These are phyloP conservation scores for Kluyveromyces starmeri DNA, from an alignment of 805 yeast genomes.

Conservation along the genomic window DNA sequence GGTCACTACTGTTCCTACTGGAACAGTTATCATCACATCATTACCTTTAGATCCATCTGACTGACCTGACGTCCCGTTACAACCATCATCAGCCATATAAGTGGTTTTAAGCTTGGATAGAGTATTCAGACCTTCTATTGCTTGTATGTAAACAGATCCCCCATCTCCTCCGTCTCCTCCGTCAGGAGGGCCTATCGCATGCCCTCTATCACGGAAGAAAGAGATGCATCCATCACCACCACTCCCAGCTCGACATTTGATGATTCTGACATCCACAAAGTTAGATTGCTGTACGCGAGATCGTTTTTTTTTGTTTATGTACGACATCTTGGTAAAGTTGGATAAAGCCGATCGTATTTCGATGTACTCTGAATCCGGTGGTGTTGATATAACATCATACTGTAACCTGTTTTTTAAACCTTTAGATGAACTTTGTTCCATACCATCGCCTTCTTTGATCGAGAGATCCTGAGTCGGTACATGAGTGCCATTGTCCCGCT, in stretches of 20 bases:
- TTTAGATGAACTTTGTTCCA: slow-evolving; percentile 2
- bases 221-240: slow-evolving; percentile 90
- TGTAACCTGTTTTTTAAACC: slow-evolving; percentile 1
- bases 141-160: slow-evolving; percentile 78
- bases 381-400: slow-evolving; percentile 12
- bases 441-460: not conserved
- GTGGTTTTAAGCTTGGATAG: slow-evolving; percentile 58
- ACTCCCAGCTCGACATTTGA: slow-evolving; percentile 61
- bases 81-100: slow-evolving; percentile 68
- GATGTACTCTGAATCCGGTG: slow-evolving; percentile 18
- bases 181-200: slow-evolving; percentile 88
- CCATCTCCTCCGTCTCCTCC: slow-evolving; percentile 99
- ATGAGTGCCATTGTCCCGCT: not conserved
- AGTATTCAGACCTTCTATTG: slow-evolving; percentile 61
- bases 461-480: not conserved
- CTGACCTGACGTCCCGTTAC: slow-evolving; percentile 63
- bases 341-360: slow-evolving; percentile 17
- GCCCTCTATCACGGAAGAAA: slow-evolving; percentile 77
- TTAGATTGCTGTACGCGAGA: slow-evolving; percentile 33
- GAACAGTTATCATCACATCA: slow-evolving; percentile 75
- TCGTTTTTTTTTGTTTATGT: slow-evolving; percentile 33
- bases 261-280: slow-evolving; percentile 57
- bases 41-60: slow-evolving; percentile 80
- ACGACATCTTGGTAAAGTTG: slow-evolving; percentile 22
- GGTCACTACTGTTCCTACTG: slow-evolving; percentile 79